These are phyloP conservation scores for Hortiboletus rubellus DNA, from an alignment of 1,284 basidiomycete genomes.

Conservation along the genomic window DNA sequence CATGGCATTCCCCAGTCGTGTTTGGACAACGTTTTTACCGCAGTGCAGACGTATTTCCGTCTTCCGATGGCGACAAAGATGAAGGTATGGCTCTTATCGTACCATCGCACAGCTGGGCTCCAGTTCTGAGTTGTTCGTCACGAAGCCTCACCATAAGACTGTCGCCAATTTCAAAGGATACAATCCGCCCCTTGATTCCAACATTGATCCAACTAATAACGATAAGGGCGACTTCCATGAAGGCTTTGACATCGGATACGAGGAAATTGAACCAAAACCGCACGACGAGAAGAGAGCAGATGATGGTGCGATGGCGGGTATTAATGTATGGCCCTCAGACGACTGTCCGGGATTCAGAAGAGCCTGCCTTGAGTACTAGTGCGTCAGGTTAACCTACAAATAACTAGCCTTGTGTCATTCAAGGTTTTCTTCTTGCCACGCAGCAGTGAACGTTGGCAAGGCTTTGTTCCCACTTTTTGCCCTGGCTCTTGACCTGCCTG, in stretches of 20 bases:
- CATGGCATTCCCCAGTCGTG: conserved; percentile 65
- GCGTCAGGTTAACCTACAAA: conserved; percentile 2
- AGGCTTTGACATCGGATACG: conserved; percentile 80
- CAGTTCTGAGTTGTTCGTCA: neutral
- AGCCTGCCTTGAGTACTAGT: conserved; percentile 32
- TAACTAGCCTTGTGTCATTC: no score
- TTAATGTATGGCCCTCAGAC: conserved; percentile 47
- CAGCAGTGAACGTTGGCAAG: conserved; percentile 61
- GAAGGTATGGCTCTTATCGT: conserved; percentile 43
- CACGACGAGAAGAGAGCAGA: conserved; percentile 34
- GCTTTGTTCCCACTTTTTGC: conserved; percentile 40
- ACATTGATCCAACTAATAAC: conserved; percentile 58
- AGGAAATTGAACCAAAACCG: conserved; percentile 45
- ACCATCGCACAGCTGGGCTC: neutral
- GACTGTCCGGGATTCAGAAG: conserved; percentile 26
- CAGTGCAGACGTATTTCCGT: conserved; percentile 64
- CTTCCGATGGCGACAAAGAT: conserved; percentile 61
- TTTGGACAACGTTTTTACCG: conserved; percentile 53
- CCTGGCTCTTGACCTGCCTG: conserved; percentile 72
- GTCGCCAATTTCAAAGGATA: conserved; percentile 82
- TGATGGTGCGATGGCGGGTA: conserved; percentile 57
- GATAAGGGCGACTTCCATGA: conserved; percentile 80
- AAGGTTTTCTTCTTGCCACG: conserved; percentile 43
- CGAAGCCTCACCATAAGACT: conserved; percentile 68
- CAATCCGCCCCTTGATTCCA: conserved; percentile 63